A percentile compares a stretch with the other conserved stretches of the same genome.
Conservation (phyloP, 2,329 filamentous ascomycete species). For the Claviceps paspali region DNA sequence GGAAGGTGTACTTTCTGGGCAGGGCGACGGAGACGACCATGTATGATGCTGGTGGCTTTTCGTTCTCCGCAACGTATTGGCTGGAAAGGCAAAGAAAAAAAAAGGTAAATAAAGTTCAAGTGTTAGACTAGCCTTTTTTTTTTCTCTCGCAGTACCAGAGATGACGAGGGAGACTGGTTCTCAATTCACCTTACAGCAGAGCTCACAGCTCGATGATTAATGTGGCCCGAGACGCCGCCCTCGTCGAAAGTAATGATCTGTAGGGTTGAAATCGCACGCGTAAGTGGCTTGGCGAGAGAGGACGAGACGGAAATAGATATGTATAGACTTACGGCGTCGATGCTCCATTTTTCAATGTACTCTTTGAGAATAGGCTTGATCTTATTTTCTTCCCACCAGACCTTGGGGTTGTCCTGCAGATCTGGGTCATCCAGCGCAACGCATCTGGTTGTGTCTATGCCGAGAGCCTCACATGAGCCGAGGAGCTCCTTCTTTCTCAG, state of each 20-base stretch:
- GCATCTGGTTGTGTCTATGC: constrained; percentile 15
- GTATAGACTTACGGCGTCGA: constrained; percentile 17
- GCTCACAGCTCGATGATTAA: constrained; percentile 25
- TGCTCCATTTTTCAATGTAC: constrained; percentile 21
- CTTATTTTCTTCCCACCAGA: constrained; percentile 22
- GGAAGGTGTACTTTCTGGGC: constrained; percentile 22
- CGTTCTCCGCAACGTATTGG: constrained; percentile 14
- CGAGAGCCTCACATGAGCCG: constrained; percentile 15
- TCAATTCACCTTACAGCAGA: constrained; percentile 19
- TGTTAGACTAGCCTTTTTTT: not conserved
- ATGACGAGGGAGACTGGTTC: not conserved
- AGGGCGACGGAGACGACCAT: constrained; percentile 20
- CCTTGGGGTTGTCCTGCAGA: constrained; percentile 22
- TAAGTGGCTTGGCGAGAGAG: not conserved
- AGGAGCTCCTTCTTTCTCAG: constrained; percentile 13
- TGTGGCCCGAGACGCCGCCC: constrained; percentile 23
- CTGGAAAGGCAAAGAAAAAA: constrained; percentile 5
- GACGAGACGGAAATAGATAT: too few species aligned
- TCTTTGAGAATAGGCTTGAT: constrained; percentile 18
- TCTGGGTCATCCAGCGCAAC: constrained; percentile 19
- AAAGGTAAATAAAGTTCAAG: not conserved
- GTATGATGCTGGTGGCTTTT: constrained; percentile 18
- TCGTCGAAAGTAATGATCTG: constrained; percentile 25
- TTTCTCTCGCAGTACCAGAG: not conserved
- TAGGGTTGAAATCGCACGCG: not conserved